A percentile compares a stretch with the other conserved stretches of the same genome.
phyloP scores from a whole-genome alignment of 305 asterid genomes.

The Fraxinus nigra region DNA sequence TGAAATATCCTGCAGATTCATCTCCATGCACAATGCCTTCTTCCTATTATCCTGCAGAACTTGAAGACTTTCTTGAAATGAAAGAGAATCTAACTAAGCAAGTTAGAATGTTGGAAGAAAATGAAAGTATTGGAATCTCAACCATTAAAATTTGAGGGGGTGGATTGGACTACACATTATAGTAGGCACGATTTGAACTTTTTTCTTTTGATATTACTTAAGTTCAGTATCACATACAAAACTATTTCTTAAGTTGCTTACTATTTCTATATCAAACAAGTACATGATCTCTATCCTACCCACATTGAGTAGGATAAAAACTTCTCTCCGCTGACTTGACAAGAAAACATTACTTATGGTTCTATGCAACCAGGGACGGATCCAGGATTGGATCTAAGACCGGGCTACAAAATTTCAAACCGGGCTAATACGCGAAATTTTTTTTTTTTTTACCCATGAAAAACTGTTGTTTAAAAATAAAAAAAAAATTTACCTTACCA shows the following conservation, averaged over 20 bases:
- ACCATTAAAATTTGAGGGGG: neutral
- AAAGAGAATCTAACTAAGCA: conserved; percentile 44
- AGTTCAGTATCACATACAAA: neutral
- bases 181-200: neutral
- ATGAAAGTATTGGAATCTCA: conserved; percentile 5
- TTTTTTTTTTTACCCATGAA: no score
- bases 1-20: conserved; percentile 40
- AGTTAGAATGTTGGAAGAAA: conserved; percentile 42
- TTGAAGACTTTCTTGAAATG: conserved; percentile 35
- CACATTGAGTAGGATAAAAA: no score
- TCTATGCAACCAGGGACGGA: no score
- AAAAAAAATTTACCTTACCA: no score
- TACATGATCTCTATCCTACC: no score
- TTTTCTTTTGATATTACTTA: neutral
- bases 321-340: no score
- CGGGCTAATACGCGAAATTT: no score
- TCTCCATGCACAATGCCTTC: conserved; percentile 53
- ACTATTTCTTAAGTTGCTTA: neutral
- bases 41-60: conserved; percentile 28
- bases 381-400: no score
- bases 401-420: no score
- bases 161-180: neutral
- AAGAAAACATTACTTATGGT: no score
- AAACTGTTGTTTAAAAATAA: no score
- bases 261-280: no score